Evolutionary conservation across 805 yeast species (phyloP).

Genomic region (Lachancea kluyveri): DNA sequence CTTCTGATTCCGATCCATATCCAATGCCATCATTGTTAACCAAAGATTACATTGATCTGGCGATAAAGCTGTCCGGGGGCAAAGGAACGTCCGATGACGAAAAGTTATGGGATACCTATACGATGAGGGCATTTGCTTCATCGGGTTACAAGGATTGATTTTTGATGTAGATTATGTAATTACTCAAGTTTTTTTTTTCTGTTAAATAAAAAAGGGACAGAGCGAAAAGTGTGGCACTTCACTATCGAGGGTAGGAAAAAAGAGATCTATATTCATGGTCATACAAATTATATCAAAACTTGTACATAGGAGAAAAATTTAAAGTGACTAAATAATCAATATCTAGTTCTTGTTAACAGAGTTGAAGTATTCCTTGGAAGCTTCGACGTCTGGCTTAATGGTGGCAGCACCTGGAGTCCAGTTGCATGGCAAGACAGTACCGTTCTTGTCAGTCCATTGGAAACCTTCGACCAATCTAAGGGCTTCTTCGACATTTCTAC

Average conservation of each 20-base stretch:
- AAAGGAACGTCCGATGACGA: slow-evolving; percentile 46
- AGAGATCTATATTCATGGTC: not conserved
- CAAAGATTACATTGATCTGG: slow-evolving; percentile 54
- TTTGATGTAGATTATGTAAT: too few relatives aligned
- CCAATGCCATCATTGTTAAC: slow-evolving; percentile 51
- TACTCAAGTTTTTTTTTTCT: too few relatives aligned
- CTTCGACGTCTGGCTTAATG: slow-evolving; percentile 75
- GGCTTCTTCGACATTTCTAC: slow-evolving; percentile 98
- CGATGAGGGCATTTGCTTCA: slow-evolving; percentile 55
- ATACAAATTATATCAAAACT: not conserved
- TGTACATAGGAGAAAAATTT: not conserved
- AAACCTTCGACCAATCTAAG: slow-evolving; percentile 96
- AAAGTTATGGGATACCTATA: slow-evolving; percentile 50
- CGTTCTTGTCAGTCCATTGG: slow-evolving; percentile 99
- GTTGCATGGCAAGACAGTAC: slow-evolving; percentile 99
- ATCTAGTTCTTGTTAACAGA: slow-evolving; percentile 43
- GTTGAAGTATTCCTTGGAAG: slow-evolving; percentile 74
- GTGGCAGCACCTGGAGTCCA: slow-evolving; percentile 95
- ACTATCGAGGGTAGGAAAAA: too few relatives aligned
- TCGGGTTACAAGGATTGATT: slow-evolving; percentile 52
- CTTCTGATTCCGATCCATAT: slow-evolving; percentile 57
- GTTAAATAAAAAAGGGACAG: too few relatives aligned
- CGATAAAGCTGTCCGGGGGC: slow-evolving; percentile 44
- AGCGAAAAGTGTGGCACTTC: too few relatives aligned
- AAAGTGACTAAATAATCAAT: not conserved